Evolutionary conservation across 306 rosid species (phyloP), one percentile per base, ranked within the genome.

Genomic region (Prunus kanzakura): DNA sequence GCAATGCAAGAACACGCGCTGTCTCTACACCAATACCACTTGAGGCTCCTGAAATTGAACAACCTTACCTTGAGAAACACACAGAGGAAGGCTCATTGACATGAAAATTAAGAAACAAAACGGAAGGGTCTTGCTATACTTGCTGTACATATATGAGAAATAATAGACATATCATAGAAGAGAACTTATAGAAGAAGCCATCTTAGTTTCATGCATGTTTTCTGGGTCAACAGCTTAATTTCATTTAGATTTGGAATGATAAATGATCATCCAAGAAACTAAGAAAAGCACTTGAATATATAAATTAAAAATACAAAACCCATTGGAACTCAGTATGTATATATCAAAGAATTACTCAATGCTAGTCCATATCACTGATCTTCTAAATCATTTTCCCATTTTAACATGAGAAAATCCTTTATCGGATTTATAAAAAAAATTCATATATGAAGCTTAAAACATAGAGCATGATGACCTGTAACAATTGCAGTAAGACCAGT

Each of bases 11-110:
- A 75, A 89, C 93, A 57, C 97, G 82, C 32, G 93, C 62, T 43
- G 92, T 89, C 81, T 93, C 97, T 4, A 20, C 65, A 6, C 97
- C 97, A 83, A 91, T 91, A 18, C 97, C 98, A 82, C 91, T 82
- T n/a, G 95, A 84, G 57, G 97, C 89, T 67, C 97, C 98, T 91
- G 90, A 72, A 27, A 74, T 66, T 57, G 25, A 55, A n/a, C 61
- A 55, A 55, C 27, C 61, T 55, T 8, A 54, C 46, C 22, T 49
- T 18, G 35, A 18, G 46, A 30, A 68, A 56, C 16, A 14, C 10
- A 67, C 9, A 41, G 6, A 78, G 64, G 58, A 55, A 55, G 15
- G 51, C 3, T 47, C 41, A 47, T 47, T 47, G 63, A 57, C 27
- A 3, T 57, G 32, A 57, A 20, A 57, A 22, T 57, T 22, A 20